These are phyloP conservation scores for Fraxinus americana DNA, from an alignment of 257 asterid species.

Conservation along the genomic window DNA sequence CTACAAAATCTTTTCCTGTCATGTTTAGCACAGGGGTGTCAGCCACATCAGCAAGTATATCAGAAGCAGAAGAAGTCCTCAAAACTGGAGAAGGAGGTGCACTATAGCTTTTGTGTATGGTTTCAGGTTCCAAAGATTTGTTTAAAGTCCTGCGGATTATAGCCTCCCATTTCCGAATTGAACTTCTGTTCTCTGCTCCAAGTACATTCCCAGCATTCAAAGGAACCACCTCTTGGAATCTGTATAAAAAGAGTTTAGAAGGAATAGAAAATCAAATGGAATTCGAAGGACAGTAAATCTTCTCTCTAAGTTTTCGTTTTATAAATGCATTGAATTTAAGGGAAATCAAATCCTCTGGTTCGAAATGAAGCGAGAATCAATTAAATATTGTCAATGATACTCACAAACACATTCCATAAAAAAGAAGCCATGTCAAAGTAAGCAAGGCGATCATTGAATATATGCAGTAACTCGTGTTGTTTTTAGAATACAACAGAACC, in stretches of 20 bases:
- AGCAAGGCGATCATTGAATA: background rate
- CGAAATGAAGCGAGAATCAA: slow-evolving; percentile 1
- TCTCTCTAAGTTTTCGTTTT: background rate
- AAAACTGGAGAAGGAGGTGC: slow-evolving; percentile 90
- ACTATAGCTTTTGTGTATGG: slow-evolving; percentile 65
- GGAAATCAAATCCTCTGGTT: background rate
- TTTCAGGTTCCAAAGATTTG: slow-evolving; percentile 53
- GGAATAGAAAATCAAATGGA: slow-evolving; percentile 1
- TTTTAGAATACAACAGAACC: background rate
- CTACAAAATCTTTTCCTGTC: slow-evolving; percentile 33
- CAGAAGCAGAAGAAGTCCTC: slow-evolving; percentile 78
- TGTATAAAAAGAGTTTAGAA: slow-evolving; percentile 30
- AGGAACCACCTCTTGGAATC: slow-evolving; percentile 96
- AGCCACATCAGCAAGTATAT: slow-evolving; percentile 56
- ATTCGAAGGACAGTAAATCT: background rate
- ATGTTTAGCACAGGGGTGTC: slow-evolving; percentile 45
- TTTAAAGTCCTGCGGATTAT: slow-evolving; percentile 75
- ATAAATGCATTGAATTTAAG: background rate
- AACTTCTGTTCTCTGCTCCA: slow-evolving; percentile 80
- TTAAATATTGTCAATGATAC: background rate
- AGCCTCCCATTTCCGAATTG: slow-evolving; percentile 82
- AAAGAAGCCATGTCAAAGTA: background rate
- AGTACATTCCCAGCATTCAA: slow-evolving; percentile 86
- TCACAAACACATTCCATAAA: background rate
- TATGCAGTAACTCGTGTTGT: background rate